Evolutionary conservation across 1,284 basidiomycete genomes (phyloP).

Genomic region (Sporisorium exsertum): DNA sequence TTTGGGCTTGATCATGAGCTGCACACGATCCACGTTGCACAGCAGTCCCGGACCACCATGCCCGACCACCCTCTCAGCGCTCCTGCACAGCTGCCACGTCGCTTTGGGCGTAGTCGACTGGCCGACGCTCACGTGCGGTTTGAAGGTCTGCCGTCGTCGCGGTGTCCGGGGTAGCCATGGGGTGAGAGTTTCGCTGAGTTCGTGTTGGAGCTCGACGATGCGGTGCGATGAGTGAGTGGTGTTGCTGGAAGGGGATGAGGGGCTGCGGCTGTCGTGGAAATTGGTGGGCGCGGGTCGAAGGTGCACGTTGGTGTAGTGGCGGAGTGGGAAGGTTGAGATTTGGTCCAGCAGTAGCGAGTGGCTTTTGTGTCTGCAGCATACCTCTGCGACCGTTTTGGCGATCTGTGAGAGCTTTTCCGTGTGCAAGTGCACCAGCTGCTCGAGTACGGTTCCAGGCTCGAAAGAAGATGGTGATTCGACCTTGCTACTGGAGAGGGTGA

Average conservation of each 20-base stretch:
- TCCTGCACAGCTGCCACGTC: slow-evolving; percentile 18
- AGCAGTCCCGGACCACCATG: slow-evolving; percentile 1
- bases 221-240: neutral
- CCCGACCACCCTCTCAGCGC: slow-evolving; percentile 3
- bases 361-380: neutral
- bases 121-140: slow-evolving; percentile 34
- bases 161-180: slow-evolving; percentile 1
- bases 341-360: slow-evolving; percentile 29
- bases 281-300: slow-evolving; percentile 30
- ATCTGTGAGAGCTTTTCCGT: slow-evolving; percentile 9
- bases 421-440: neutral
- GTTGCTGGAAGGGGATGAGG: neutral
- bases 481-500: slow-evolving; percentile 4
- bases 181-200: neutral
- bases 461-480: too few species aligned
- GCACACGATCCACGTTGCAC: slow-evolving; percentile 14
- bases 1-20: slow-evolving; percentile 30
- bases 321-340: slow-evolving; percentile 20
- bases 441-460: neutral
- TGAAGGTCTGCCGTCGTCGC: neutral
- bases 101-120: slow-evolving; percentile 5
- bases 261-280: slow-evolving; percentile 10
- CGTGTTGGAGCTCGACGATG: slow-evolving; percentile 16
- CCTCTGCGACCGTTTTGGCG: neutral
- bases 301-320: slow-evolving; percentile 25